Conservation (phyloP, 2,329 filamentous ascomycete species). For the Aspergillus neotritici region DNA sequence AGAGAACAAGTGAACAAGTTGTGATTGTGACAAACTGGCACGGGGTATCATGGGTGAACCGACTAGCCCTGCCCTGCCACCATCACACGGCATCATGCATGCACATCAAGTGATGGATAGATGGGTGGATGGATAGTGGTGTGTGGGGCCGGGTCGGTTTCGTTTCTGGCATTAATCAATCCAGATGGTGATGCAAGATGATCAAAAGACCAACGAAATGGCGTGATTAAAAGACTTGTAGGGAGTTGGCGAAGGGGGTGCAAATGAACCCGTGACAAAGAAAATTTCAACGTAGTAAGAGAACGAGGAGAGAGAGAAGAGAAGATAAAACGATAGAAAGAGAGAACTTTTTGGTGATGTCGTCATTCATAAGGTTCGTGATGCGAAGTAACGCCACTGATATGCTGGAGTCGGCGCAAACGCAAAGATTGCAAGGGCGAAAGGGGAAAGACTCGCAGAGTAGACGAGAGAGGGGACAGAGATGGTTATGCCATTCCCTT, state of each 20-base stretch:
- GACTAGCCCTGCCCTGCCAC: too few relatives aligned
- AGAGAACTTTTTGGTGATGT: constrained; percentile 24
- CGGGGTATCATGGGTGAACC: too few relatives aligned
- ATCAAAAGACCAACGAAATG: background rate
- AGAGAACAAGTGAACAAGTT: background rate
- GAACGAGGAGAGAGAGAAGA: constrained; percentile 5
- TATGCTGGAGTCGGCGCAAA: background rate
- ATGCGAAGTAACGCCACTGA: constrained; percentile 5
- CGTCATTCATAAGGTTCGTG: constrained; percentile 17
- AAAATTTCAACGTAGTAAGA: too few relatives aligned
- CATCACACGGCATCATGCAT: too few relatives aligned
- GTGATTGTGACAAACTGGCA: too few relatives aligned
- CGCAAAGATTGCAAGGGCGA: constrained; percentile 1
- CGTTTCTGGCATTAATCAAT: too few relatives aligned
- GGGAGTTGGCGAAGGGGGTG: background rate
- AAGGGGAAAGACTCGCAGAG: constrained; percentile 1
- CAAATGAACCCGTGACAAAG: constrained; percentile 1
- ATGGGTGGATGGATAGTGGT: too few relatives aligned
- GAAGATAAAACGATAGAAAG: constrained; percentile 5
- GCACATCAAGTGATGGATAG: too few relatives aligned
- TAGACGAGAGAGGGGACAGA: background rate
- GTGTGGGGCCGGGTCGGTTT: too few relatives aligned
- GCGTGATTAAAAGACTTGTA: background rate
- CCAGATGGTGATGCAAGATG: too few relatives aligned
- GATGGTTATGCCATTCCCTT: constrained; percentile 28